A percentile compares a stretch with the other conserved stretches of the same genome.
These are phyloP conservation scores for Hymenoscyphus fraxineus DNA, from an alignment of 2,329 filamentous ascomycete species.

Conservation along the genomic window DNA sequence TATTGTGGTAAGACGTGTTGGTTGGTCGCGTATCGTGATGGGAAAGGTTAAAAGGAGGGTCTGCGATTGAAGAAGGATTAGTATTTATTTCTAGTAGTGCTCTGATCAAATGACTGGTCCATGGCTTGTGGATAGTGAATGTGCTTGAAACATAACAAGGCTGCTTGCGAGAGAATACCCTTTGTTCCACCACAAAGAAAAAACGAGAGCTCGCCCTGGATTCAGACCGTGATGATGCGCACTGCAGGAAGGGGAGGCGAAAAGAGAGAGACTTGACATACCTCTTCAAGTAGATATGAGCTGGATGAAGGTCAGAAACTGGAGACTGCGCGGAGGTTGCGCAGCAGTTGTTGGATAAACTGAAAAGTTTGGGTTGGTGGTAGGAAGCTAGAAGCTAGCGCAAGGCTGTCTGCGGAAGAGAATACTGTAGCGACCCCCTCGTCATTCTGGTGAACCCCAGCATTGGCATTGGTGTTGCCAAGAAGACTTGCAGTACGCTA, in stretches of 20 bases:
- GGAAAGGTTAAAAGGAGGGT: neutral
- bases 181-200: slow-evolving; percentile 2
- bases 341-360: neutral
- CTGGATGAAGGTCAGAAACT: neutral
- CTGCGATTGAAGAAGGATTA: neutral
- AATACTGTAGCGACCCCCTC: neutral
- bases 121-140: neutral
- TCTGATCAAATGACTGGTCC: neutral
- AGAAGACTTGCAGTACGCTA: neutral
- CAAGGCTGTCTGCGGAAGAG: slow-evolving; percentile 2
- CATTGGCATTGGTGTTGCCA: neutral
- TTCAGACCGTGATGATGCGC: neutral
- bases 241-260: neutral
- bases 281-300: neutral
- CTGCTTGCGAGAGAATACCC: slow-evolving; percentile 2
- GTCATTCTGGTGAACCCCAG: neutral
- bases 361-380: neutral
- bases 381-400: neutral
- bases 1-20: neutral
- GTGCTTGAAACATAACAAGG: neutral
- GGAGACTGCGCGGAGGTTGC: neutral
- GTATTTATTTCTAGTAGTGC: neutral
- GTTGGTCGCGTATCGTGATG: slow-evolving; percentile 2
- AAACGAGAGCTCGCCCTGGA: neutral
- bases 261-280: neutral